A percentile compares a stretch with the other conserved stretches of the same genome.
phyloP scores from a whole-genome alignment of 1,139 yeast genomes.

The Wickerhamomyces sp. region DNA sequence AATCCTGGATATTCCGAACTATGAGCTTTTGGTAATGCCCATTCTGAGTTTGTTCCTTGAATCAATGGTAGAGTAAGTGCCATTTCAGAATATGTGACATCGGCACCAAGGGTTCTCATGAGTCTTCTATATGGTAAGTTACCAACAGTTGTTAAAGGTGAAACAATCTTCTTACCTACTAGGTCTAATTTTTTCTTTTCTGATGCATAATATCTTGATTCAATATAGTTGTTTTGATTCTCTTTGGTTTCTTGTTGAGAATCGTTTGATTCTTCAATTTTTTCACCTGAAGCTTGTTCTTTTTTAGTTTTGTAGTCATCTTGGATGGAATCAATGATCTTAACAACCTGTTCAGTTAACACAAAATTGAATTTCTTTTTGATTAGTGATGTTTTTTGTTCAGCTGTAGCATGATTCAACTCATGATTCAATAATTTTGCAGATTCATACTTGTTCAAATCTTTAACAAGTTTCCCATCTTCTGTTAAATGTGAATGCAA shows the following conservation, averaged over 20 bases:
- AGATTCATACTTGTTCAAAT: slow-evolving; percentile 36
- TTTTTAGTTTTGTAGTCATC: slow-evolving; percentile 32
- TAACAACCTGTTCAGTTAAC: slow-evolving; percentile 49
- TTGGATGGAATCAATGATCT: slow-evolving; percentile 50
- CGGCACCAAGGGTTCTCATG: slow-evolving; percentile 90
- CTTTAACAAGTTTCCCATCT: slow-evolving; percentile 42
- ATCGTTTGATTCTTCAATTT: slow-evolving; percentile 11
- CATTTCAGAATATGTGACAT: slow-evolving; percentile 93
- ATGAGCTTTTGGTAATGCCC: slow-evolving; percentile 97
- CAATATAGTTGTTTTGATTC: slow-evolving; percentile 53
- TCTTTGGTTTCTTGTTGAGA: slow-evolving; percentile 28
- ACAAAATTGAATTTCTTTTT: slow-evolving; percentile 58
- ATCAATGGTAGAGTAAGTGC: slow-evolving; percentile 81
- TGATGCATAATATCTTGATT: slow-evolving; percentile 70
- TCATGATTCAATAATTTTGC: slow-evolving; percentile 45
- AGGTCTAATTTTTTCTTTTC: slow-evolving; percentile 77
- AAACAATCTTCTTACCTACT: slow-evolving; percentile 73
- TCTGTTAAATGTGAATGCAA: slow-evolving; percentile 63
- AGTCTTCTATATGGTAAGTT: slow-evolving; percentile 91
- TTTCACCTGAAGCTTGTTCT: slow-evolving; percentile 9
- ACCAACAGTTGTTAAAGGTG: slow-evolving; percentile 97
- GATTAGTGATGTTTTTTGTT: slow-evolving; percentile 51
- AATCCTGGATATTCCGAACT: slow-evolving; percentile 76
- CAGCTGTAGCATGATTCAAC: slow-evolving; percentile 56
- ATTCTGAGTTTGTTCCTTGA: slow-evolving; percentile 88